A percentile compares a stretch with the other conserved stretches of the same genome.
These are phyloP conservation scores for Tardiomyces depauwii DNA, from an alignment of 1,139 yeast genomes.

Conservation along the genomic window DNA sequence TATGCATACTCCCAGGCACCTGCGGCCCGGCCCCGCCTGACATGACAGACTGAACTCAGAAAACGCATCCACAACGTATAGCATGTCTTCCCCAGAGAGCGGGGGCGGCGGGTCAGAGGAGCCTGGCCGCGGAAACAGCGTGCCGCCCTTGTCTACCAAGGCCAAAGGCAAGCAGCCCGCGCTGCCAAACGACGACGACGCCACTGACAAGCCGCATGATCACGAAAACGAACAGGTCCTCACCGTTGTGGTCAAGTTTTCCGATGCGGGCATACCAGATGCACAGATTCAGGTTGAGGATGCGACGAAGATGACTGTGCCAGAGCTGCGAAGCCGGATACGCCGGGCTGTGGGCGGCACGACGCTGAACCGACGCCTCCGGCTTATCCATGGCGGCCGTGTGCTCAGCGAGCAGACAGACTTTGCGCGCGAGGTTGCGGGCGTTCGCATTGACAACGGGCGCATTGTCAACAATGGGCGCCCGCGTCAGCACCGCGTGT, in stretches of 20 bases:
- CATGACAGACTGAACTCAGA: no score
- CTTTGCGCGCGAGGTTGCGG: slow-evolving; percentile 33
- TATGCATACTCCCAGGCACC: no score
- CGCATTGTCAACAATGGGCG: slow-evolving; percentile 4
- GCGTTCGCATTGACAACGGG: slow-evolving; percentile 1
- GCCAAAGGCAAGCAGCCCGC: neutral
- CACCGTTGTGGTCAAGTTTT: slow-evolving; percentile 39
- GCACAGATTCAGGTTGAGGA: slow-evolving; percentile 31
- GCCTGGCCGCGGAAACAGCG: neutral
- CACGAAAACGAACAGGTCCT: slow-evolving; percentile 7
- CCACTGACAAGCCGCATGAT: slow-evolving; percentile 1
- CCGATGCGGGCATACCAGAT: slow-evolving; percentile 36
- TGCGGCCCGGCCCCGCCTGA: no score
- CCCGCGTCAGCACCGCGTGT: slow-evolving; percentile 25
- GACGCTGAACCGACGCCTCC: slow-evolving; percentile 38
- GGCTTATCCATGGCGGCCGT: slow-evolving; percentile 66
- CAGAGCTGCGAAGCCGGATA: slow-evolving; percentile 35
- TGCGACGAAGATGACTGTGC: slow-evolving; percentile 29
- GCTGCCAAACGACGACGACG: neutral
- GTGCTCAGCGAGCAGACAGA: slow-evolving; percentile 52
- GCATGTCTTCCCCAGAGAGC: no score
- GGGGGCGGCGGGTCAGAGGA: no score
- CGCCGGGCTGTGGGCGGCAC: slow-evolving; percentile 20
- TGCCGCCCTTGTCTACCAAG: neutral
- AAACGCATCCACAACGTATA: no score